phyloP scores from a whole-genome alignment of 139 green algal genomes.

The Mychonastes homosphaera region DNA sequence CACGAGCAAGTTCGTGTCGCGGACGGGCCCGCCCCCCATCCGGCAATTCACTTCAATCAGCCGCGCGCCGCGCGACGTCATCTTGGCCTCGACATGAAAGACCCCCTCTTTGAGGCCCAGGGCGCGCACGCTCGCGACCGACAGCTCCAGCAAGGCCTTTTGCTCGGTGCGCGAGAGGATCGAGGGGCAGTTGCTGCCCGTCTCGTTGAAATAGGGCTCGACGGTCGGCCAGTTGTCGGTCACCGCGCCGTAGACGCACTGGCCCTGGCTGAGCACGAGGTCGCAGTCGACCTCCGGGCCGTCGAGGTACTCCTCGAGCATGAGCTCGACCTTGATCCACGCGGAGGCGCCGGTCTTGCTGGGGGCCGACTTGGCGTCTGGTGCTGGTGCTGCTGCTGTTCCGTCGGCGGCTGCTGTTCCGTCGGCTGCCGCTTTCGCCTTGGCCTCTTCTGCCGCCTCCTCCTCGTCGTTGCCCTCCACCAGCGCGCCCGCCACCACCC shows the following conservation, averaged over 20 bases:
- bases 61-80: conserved; percentile 57
- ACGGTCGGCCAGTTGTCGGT: conserved; percentile 67
- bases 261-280: conserved; percentile 67
- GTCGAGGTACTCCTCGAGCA: conserved; percentile 88
- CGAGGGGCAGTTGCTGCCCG: conserved; percentile 73
- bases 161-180: conserved; percentile 63
- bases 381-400: conserved; percentile 25
- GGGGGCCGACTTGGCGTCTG: too few species aligned
- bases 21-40: conserved; percentile 82
- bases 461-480: conserved; percentile 44
- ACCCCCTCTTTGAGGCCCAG: conserved; percentile 51
- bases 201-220: conserved; percentile 93
- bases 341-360: too few species aligned
- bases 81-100: conserved; percentile 88
- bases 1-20: conserved; percentile 52
- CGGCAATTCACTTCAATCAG: conserved; percentile 86
- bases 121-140: conserved; percentile 44
- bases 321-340: conserved; percentile 68
- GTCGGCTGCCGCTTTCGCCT: too few species aligned
- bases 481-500: conserved; percentile 61
- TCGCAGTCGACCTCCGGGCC: conserved; percentile 76
- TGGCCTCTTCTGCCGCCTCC: conserved; percentile 18
- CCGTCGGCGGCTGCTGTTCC: too few species aligned
- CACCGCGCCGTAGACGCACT: conserved; percentile 69
- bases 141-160: conserved; percentile 63